Evolutionary conservation across 1,284 basidiomycete genomes (phyloP), one percentile per base, ranked within the genome.

Genomic region (Ustilago shanxiensis): DNA sequence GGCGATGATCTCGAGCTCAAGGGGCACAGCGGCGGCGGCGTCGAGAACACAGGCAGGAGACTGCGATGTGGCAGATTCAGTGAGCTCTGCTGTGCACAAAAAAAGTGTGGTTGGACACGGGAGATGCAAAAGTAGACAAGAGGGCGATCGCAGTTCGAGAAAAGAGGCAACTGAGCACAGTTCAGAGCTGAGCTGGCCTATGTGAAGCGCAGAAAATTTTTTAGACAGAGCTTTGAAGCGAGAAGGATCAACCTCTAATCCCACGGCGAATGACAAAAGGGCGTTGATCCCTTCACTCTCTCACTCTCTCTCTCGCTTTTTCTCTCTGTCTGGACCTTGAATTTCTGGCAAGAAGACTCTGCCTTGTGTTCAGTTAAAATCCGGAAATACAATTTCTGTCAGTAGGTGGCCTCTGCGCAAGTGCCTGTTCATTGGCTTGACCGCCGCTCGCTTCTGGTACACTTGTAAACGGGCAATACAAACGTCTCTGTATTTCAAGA

Each of bases 41-140:
- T n/a, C 51, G 33, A 28, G 7, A 41, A 54, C 11, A 16, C n/a
- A 45, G 68, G 45, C 44, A 39, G 41, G 29, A 57, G 60, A 26
- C 44, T n/a, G 57, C 35, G 50, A 47, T 31, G 7, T 28, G 24
- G 37, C 54, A 41, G 11, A n/a, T 7, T 37, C 16, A n/a, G 18
- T 33, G 31, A 3, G n/a, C 37, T 16, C 14, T 44, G 6, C 20
- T 16, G 20, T 44, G 41, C 6, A 44, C 41, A 44, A 33, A 33
- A 44, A 44, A 56, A 33, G n/a, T 18, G 24, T 56, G 54, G 39
- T 39, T 45, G 62, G 22, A 71, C 59, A 58, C 45, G 68, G 64
- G 56, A 49, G 56, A 26, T 45, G 52, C 60, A 60, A 26, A 61
- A 26, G 9, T 53, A 10, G 61, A 60, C 66, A 68, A 59, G 28